These are phyloP conservation scores for Apium graveolens DNA, from an alignment of 129 eudicot species.

Conservation along the genomic window DNA sequence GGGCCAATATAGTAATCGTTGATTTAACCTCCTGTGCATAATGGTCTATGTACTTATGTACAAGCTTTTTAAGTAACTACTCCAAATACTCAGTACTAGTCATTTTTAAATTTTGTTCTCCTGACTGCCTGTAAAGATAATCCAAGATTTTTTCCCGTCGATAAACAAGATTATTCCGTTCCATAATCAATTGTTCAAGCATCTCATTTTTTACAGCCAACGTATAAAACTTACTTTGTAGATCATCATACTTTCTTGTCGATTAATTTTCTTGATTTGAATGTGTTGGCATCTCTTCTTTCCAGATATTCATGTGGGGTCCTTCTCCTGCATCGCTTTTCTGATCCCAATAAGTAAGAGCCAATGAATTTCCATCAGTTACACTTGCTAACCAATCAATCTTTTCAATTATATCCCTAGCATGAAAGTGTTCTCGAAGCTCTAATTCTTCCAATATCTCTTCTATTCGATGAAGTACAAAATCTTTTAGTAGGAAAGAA, in stretches of 20 bases:
- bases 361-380: constrained; percentile 51
- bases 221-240: constrained; percentile 71
- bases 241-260: constrained; percentile 62
- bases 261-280: constrained; percentile 46
- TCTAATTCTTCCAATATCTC: constrained; percentile 87
- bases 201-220: constrained; percentile 96
- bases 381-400: constrained; percentile 85
- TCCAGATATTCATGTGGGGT: constrained; percentile 47
- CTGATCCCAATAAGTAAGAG: constrained; percentile 47
- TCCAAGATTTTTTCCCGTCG: constrained; percentile 82
- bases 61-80: constrained; percentile 40
- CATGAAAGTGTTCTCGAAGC: constrained; percentile 81
- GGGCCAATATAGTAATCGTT: too few relatives aligned
- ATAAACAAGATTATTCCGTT: constrained; percentile 76
- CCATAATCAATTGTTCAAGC: constrained; percentile 94
- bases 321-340: constrained; percentile 45
- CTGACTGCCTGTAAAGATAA: constrained; percentile 54
- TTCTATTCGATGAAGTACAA: constrained; percentile 83
- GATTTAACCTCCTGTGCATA: constrained; percentile 10
- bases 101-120: constrained; percentile 29
- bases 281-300: constrained; percentile 45
- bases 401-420: constrained; percentile 68
- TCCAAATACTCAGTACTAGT: constrained; percentile 47
- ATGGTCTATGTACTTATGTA: constrained; percentile 28
- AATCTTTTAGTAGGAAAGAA: constrained; percentile 85